A percentile compares a stretch with the other conserved stretches of the same genome.
Conservation (phyloP, 78 protist genomes). For the Guillardia theta region DNA sequence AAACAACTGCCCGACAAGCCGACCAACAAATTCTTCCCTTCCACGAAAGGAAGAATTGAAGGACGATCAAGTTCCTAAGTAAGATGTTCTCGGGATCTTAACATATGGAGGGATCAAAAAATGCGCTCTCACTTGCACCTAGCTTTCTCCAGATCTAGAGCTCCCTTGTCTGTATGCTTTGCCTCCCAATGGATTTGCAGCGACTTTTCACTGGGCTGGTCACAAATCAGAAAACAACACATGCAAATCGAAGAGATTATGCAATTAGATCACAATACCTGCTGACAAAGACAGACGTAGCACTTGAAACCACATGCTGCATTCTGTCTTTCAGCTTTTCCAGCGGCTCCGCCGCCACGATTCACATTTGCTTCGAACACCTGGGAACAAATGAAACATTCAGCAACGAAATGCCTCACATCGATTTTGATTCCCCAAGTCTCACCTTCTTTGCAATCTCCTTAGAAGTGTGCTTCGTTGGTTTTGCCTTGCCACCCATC, state of each 20-base stretch:
- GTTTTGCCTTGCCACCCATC: slow-evolving; percentile 33
- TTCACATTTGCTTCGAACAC: background rate
- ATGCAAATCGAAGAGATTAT: background rate
- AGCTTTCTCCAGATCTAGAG: background rate
- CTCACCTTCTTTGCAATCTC: slow-evolving; percentile 30
- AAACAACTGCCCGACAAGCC: too few species aligned
- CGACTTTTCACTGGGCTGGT: slow-evolving; percentile 9
- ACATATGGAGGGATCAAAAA: too few species aligned
- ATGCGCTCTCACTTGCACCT: background rate
- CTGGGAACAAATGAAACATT: background rate
- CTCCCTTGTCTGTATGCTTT: background rate
- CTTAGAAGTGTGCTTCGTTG: slow-evolving; percentile 15
- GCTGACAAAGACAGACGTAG: background rate
- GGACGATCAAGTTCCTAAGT: too few species aligned
- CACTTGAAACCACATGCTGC: slow-evolving; percentile 10
- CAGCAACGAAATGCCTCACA: background rate
- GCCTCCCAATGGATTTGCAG: background rate
- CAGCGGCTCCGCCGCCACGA: background rate
- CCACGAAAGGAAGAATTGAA: too few species aligned
- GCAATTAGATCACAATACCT: background rate
- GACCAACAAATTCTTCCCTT: too few species aligned
- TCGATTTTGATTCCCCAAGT: background rate
- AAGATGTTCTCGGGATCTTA: too few species aligned
- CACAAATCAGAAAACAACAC: background rate
- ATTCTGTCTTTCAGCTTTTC: background rate